Conservation (phyloP, 1,284 basidiomycete species). For the Microbotryomycetes sp. region DNA sequence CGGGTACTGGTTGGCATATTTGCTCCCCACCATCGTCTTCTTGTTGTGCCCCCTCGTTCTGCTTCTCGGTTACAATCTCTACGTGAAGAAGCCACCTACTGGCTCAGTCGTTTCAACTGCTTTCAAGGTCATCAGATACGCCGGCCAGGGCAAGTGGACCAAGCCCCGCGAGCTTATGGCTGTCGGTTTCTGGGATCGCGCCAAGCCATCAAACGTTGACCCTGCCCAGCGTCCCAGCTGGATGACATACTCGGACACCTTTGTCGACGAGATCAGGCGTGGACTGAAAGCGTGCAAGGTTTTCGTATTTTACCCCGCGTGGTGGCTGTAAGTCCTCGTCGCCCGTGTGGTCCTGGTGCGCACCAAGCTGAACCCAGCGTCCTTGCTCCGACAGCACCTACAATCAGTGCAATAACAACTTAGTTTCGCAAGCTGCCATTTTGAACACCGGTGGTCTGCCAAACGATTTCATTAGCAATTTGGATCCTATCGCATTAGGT, state of each 20-base stretch:
- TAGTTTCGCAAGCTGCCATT: slow-evolving; percentile 26
- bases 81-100: slow-evolving; percentile 60
- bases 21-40: slow-evolving; percentile 45
- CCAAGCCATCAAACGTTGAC: slow-evolving; percentile 53
- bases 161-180: slow-evolving; percentile 47
- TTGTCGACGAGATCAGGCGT: slow-evolving; percentile 75
- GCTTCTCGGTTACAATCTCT: slow-evolving; percentile 58
- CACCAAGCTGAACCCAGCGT: slow-evolving; percentile 56
- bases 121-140: slow-evolving; percentile 39
- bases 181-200: slow-evolving; percentile 69
- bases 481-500: slow-evolving; percentile 40
- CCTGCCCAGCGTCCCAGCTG: slow-evolving; percentile 40
- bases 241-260: slow-evolving; percentile 53
- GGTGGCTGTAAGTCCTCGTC: slow-evolving; percentile 58
- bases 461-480: slow-evolving; percentile 43
- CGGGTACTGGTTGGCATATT: slow-evolving; percentile 46
- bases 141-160: slow-evolving; percentile 41
- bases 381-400: slow-evolving; percentile 60
- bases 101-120: slow-evolving; percentile 68
- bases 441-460: slow-evolving; percentile 39
- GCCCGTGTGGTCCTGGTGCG: not conserved
- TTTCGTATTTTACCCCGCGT: slow-evolving; percentile 60
- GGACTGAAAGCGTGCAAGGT: slow-evolving; percentile 78
- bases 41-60: slow-evolving; percentile 59
- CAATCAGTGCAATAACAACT: slow-evolving; percentile 50